Base-by-base conservation (phyloP, 768 basidiomycete genomes). In the Termitomyces sp. region DNA sequence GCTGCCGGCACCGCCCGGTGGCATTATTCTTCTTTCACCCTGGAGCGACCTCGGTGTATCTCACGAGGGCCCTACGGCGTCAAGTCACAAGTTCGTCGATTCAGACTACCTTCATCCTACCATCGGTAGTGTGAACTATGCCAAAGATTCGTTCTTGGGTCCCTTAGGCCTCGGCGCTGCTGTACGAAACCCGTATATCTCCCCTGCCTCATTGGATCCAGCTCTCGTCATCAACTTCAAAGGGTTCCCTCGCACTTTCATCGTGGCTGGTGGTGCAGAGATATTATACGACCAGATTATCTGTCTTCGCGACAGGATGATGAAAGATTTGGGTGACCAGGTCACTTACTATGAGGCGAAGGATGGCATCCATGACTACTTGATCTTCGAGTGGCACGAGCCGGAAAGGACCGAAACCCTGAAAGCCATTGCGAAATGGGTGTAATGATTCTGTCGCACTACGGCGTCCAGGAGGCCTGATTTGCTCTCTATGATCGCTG, bases 171-270 rank as follows among this genome's bases (percentile, higher is more conserved):
- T 73, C 1, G 78, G 72, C 3, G 76, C 74, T n/a, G 78, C 77
- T 16, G 72, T 73, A 18, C 67, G 69, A 13, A 84, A 80, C 61
- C 72, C 73, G 26, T 87, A 85, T 60, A 74, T 88, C 34, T 88
- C 86, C 0, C 85, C 86, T 4, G 80, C 79, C 9, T 83, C 81
- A 16, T 61, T 74, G 28, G 65, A 77, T 45, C 72, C 75, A 1
- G 61, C 65, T 5, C 60, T 71, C 31, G 51, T 64, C 4, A 70
- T 78, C 15, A 64, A 70, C 51, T 88, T 87, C 69, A 74, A 68
- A 37, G 79, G 77, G 10, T 88, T 83, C 69, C 86, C 87, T 3
- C 71, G 77, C 26, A 86, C 85, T 0, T 85, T 85, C 66, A 77
- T 88, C 50, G 72, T 77, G 6, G 76, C 73, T 6, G 86, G 87